Base-by-base conservation (phyloP, 352 stramenopile species). In the Phytophthora pisi region DNA sequence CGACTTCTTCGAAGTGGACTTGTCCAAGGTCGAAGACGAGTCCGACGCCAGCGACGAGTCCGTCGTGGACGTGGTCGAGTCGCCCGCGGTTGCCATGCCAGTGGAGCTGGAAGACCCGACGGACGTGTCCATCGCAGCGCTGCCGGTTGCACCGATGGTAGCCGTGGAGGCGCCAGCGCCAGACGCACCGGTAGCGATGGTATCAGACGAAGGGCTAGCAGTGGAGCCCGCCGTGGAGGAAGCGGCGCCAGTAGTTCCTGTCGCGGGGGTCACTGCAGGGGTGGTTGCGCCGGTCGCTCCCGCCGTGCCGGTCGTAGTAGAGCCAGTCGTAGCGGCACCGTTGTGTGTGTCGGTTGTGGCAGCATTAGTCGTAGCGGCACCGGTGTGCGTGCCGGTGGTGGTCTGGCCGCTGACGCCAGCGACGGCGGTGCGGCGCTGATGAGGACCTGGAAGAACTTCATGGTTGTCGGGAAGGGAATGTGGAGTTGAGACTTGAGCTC, bases 401-500 rank as follows among this genome's bases (percentile, higher is more conserved):
- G 50, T n/a, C 49, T 76, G 64, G 23, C 50, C 64, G 30, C 34
- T 64, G 26, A 60, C 53, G 10, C 54, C 54, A 4, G 59, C 69
- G 15, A 76, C 36, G n/a, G 69, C 69, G 50, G 47, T 4, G 68
- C 64, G 11, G 69, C 69, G 45, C 73, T 57, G 50, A 67, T 1
- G 53, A 76, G 43, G 43, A 69, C 52, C 42, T 72, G 64, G 50
- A 76, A 69, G 47, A 72, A 72, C 68, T 75, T 65, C 63, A 75
- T 75, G 3, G 20, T 67, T 57, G 38, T 24, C 28, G 52, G 13
- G 18, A 2, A 2, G 15, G 4, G 7, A 11, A 7, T 36, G 26
- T 51, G 40, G 16, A 16, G 30, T 28, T 38, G 36, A 57, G 31
- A 52, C 63, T 70, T 61, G 57, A n/a, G 34, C 51, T 16, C 64